phyloP scores from a whole-genome alignment of 495 filamentous ascomycete species.

The Jackrogersella minutella region DNA sequence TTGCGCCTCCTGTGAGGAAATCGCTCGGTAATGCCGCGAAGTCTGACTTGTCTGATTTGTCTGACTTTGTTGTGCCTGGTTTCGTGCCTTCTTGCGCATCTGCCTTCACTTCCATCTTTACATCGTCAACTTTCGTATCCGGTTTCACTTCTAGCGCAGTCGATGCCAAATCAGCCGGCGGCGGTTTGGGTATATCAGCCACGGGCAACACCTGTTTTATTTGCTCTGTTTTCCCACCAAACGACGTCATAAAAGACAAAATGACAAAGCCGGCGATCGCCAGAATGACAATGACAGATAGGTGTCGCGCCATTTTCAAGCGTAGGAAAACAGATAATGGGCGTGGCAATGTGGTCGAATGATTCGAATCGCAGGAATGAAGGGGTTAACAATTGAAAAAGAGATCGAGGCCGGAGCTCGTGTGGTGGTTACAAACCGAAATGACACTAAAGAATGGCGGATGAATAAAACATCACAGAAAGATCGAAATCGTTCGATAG shows the following conservation, averaged over 20 bases:
- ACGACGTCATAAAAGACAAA: conserved; percentile 41
- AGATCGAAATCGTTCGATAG: conserved; percentile 19
- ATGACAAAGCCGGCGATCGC: conserved; percentile 42
- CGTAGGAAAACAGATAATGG: not conserved
- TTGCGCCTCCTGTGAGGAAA: conserved; percentile 76
- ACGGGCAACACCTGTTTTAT: conserved; percentile 31
- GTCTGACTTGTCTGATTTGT: too few species aligned
- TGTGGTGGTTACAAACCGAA: not conserved
- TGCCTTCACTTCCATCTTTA: not conserved
- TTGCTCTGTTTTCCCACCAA: conserved; percentile 30
- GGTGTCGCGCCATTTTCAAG: conserved; percentile 40
- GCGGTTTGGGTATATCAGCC: conserved; percentile 7
- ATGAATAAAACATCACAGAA: conserved; percentile 17
- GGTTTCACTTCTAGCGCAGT: conserved; percentile 2
- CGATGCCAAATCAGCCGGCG: conserved; percentile 6
- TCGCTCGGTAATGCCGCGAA: conserved; percentile 42
- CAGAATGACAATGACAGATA: conserved; percentile 42
- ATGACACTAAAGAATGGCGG: not conserved
- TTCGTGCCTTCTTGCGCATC: not conserved
- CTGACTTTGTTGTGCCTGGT: conserved; percentile 4
- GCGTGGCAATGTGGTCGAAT: too few species aligned
- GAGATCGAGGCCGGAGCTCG: not conserved
- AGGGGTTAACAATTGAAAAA: not conserved
- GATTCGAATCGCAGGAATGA: not conserved
- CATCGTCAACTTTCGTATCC: not conserved